Evolutionary conservation across 208 protist genomes (phyloP).

Genomic region (Leishmania mexicana): DNA sequence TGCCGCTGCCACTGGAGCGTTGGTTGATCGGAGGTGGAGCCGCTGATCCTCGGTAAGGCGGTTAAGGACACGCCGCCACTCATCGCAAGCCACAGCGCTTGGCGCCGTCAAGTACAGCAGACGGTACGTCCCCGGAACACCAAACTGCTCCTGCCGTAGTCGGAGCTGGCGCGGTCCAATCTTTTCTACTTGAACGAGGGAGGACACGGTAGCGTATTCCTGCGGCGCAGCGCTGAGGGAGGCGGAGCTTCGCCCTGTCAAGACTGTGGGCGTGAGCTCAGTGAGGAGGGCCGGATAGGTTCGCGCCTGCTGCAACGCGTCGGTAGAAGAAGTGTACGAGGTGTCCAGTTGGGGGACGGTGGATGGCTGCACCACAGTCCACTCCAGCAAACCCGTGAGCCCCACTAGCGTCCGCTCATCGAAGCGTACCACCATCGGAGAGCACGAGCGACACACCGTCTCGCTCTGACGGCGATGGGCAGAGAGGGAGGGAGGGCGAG

Average conservation of each 20-base stretch:
- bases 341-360: not conserved
- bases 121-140: conserved; percentile 11
- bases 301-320: conserved; percentile 7
- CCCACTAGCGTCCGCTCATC: conserved; percentile 29
- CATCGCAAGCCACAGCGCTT: conserved; percentile 15
- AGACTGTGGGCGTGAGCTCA: conserved; percentile 27
- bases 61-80: conserved; percentile 31
- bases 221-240: not conserved
- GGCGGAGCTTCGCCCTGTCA: conserved; percentile 21
- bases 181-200: conserved; percentile 28
- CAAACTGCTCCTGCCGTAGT: conserved; percentile 18
- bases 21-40: not conserved
- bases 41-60: conserved; percentile 11
- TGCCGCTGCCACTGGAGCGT: not conserved
- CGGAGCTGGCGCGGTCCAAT: conserved; percentile 24
- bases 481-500: not conserved
- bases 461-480: no score
- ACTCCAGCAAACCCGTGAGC: conserved; percentile 22
- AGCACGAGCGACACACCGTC: not conserved
- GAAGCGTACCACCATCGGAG: conserved; percentile 12
- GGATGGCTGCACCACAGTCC: conserved; percentile 12
- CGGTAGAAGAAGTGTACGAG: not conserved
- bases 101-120: conserved; percentile 18
- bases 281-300: conserved; percentile 24
- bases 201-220: conserved; percentile 29